phyloP scores from a whole-genome alignment of 164 flowering plant genomes.

The Umbellularia californica region DNA sequence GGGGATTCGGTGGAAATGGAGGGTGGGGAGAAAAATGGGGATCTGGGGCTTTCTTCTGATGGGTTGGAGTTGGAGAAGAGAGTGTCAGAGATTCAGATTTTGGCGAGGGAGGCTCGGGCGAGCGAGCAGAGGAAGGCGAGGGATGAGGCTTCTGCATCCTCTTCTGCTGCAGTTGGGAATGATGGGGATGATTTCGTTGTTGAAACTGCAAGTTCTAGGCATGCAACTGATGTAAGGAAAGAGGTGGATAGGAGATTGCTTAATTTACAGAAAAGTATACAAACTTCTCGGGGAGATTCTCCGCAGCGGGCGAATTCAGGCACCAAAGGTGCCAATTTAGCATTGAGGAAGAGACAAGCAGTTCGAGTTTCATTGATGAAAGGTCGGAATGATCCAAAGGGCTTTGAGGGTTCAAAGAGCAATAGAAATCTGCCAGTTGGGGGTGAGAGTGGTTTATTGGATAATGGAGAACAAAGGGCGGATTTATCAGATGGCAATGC shows the following conservation, averaged over 20 bases:
- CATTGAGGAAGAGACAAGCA: conserved; percentile 34
- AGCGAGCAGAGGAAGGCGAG: conserved; percentile 36
- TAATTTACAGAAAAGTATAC: conserved; percentile 38
- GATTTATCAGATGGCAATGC: conserved; percentile 1
- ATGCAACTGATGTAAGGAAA: conserved; percentile 35
- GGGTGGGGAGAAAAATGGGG: neutral
- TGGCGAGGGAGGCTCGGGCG: conserved; percentile 73
- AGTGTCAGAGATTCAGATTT: conserved; percentile 51
- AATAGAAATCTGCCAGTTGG: neutral
- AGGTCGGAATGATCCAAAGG: conserved; percentile 35
- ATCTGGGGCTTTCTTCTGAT: conserved; percentile 20
- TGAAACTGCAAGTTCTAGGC: neutral
- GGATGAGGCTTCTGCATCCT: conserved; percentile 1
- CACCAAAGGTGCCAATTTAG: conserved; percentile 21
- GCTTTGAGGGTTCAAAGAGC: conserved; percentile 33
- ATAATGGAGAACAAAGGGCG: conserved; percentile 1
- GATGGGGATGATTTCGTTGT: conserved; percentile 16
- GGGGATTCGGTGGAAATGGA: neutral
- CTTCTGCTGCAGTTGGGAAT: conserved; percentile 6
- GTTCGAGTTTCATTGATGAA: conserved; percentile 17
- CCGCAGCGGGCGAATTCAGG: conserved; percentile 7
- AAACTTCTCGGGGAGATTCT: neutral
- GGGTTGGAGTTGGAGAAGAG: conserved; percentile 38
- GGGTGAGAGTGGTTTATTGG: neutral
- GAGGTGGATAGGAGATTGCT: conserved; percentile 52